Conservation (phyloP, 148 eudicot genomes). For the Salicornia ramosissima region DNA sequence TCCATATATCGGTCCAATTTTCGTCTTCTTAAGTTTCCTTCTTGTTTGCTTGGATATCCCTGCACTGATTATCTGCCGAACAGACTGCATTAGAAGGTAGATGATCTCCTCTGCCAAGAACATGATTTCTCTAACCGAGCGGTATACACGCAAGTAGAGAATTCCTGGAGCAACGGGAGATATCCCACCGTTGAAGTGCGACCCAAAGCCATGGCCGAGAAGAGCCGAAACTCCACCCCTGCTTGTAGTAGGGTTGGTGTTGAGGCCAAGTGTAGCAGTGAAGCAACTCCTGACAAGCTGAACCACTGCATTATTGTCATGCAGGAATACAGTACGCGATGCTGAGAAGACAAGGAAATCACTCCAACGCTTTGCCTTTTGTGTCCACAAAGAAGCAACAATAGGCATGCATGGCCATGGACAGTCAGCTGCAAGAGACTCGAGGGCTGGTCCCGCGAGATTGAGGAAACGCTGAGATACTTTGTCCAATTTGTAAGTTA, state of each 20-base stretch:
- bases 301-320: conserved; percentile 67
- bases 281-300: conserved; percentile 82
- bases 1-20: conserved; percentile 35
- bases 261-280: conserved; percentile 54
- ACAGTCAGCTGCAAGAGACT: conserved; percentile 86
- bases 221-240: conserved; percentile 69
- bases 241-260: conserved; percentile 34
- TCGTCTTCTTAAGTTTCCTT: conserved; percentile 37
- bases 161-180: conserved; percentile 90
- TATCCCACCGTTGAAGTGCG: conserved; percentile 64
- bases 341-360: conserved; percentile 81
- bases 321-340: conserved; percentile 84
- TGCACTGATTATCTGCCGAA: conserved; percentile 43
- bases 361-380: conserved; percentile 82
- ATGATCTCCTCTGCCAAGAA: conserved; percentile 69
- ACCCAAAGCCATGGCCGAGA: conserved; percentile 84
- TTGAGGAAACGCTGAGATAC: conserved; percentile 83
- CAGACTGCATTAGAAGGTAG: conserved; percentile 59
- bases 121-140: conserved; percentile 67
- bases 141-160: conserved; percentile 62
- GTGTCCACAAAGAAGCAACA: conserved; percentile 87
- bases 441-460: conserved; percentile 91
- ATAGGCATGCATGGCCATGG: conserved; percentile 98
- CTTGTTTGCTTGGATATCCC: conserved; percentile 32
- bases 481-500: conserved; percentile 91